Evolutionary conservation across 352 stramenopile species (phyloP), one percentile per base, ranked within the genome.

Genomic region (Phytophthora idaei): DNA sequence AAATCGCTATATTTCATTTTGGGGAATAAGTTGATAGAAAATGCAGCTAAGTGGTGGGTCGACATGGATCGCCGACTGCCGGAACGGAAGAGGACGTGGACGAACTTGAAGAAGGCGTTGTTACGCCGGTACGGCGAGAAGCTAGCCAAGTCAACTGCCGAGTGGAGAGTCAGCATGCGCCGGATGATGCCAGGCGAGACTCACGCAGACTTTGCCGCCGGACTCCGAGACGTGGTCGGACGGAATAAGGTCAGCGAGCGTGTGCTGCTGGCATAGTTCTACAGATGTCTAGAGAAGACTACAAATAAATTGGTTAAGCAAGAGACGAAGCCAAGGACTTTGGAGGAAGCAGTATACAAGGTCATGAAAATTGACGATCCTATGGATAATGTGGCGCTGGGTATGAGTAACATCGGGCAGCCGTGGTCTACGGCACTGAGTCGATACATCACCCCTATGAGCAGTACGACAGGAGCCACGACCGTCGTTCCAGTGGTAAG

Each of bases 261-360:
- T 1, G 53, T 51, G 1, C 27, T 60, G 4, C 53, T 61, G 5
- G 42, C 54, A 0, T 29, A 61, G 29, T 61, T 61, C 54, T 61
- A n/a, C n/a, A 2, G 34, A 8, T 39, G 34, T 11, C 34, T 39
- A 12, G 34, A 39, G 1, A 39, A 39, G 34, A 39, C 5, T 8
- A 39, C 34, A 12, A 39, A 12, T 2, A 39, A 39, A 8, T 11
- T 39, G 34, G 7, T 39, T 1, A 39, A 39, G 7, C 34, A 39
- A 8, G 34, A 11, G 4, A 4, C 34, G 7, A 39, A 5, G 7
- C 34, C 34, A 2, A 4, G 34, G 1, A 39, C 34, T 8, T 8
- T 39, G 4, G 34, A 39, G 8, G 34, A 39, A 12, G 34, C 34
- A 12, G 34, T 39, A 4, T 4, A 39, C 11, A 11, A 39, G 34